A percentile compares a stretch with the other conserved stretches of the same genome.
Conservation (phyloP, 2,329 filamentous ascomycete genomes). For the Cladophialophora psammophila region DNA sequence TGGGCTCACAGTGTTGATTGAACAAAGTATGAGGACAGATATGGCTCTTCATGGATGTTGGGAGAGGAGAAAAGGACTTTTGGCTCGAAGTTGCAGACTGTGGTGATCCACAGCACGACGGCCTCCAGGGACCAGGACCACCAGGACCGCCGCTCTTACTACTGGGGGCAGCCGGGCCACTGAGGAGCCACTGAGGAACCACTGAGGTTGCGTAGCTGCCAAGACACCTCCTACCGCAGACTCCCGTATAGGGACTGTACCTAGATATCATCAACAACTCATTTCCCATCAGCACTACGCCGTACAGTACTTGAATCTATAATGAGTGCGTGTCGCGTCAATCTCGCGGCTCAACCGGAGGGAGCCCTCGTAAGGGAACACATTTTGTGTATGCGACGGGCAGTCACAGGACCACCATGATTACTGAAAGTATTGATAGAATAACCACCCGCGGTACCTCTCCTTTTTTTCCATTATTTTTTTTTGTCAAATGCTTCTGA, state of each 20-base stretch:
- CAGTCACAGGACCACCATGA: not conserved
- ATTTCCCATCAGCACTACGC: slow-evolving; percentile 5
- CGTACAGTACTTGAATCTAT: not conserved
- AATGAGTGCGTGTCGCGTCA: not conserved
- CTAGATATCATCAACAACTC: not conserved
- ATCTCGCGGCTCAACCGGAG: not conserved
- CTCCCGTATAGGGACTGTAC: not conserved
- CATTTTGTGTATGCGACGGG: not conserved
- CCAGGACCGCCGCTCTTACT: not conserved
- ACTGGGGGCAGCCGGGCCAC: not conserved
- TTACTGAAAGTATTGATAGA: not conserved
- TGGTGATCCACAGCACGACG: slow-evolving; percentile 15
- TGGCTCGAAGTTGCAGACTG: slow-evolving; percentile 24
- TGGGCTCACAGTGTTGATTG: slow-evolving; percentile 25
- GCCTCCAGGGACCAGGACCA: slow-evolving; percentile 1
- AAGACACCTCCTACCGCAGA: not conserved
- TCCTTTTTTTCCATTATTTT: slow-evolving; percentile 8
- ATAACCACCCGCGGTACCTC: slow-evolving; percentile 7
- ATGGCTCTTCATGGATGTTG: slow-evolving; percentile 25
- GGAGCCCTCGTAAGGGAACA: not conserved
- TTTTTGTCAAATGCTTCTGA: slow-evolving; percentile 4
- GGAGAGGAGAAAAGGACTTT: slow-evolving; percentile 24
- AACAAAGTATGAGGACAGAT: slow-evolving; percentile 34
- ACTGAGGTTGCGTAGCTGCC: slow-evolving; percentile 8
- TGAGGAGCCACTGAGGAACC: slow-evolving; percentile 7